Conservation (phyloP, 2,329 filamentous ascomycete genomes). For the Nothopassalora personata region DNA sequence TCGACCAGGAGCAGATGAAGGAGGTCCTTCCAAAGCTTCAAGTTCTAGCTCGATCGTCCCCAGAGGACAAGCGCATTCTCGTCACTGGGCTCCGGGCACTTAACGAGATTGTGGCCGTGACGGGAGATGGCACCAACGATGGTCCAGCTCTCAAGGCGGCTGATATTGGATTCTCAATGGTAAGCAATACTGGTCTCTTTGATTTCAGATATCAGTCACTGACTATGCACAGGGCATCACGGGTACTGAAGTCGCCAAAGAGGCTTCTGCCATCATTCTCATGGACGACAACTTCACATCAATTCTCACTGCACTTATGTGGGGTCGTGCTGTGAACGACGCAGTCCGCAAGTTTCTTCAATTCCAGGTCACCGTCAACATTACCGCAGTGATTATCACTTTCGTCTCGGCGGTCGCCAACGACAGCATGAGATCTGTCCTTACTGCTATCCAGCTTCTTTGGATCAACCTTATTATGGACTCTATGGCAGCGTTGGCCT, state of each 20-base stretch:
- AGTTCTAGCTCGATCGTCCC: slow-evolving; percentile 63
- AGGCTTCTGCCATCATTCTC: slow-evolving; percentile 57
- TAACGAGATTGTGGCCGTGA: slow-evolving; percentile 61
- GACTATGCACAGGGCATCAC: slow-evolving; percentile 44
- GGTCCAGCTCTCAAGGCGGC: slow-evolving; percentile 61
- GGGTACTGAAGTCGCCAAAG: slow-evolving; percentile 60
- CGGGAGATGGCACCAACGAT: slow-evolving; percentile 62
- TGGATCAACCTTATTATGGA: slow-evolving; percentile 98
- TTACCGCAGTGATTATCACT: slow-evolving; percentile 80
- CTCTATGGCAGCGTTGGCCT: slow-evolving; percentile 82
- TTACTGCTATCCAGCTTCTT: slow-evolving; percentile 84
- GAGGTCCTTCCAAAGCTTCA: slow-evolving; percentile 58
- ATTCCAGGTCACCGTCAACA: slow-evolving; percentile 81
- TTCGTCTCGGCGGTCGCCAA: slow-evolving; percentile 81
- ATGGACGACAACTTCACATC: slow-evolving; percentile 60
- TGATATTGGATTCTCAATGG: slow-evolving; percentile 63
- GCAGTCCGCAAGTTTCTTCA: slow-evolving; percentile 54
- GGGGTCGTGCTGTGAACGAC: slow-evolving; percentile 56
- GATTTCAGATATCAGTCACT: no score
- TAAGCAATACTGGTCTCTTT: no score
- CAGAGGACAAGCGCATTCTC: slow-evolving; percentile 62
- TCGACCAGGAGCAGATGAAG: slow-evolving; percentile 44
- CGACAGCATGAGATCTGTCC: slow-evolving; percentile 62
- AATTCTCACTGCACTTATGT: slow-evolving; percentile 58
- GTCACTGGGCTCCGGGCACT: slow-evolving; percentile 60